A percentile compares a stretch with the other conserved stretches of the same genome.
These are phyloP conservation scores for Cinchona pubescens DNA, from an alignment of 257 asterid species.

Conservation along the genomic window DNA sequence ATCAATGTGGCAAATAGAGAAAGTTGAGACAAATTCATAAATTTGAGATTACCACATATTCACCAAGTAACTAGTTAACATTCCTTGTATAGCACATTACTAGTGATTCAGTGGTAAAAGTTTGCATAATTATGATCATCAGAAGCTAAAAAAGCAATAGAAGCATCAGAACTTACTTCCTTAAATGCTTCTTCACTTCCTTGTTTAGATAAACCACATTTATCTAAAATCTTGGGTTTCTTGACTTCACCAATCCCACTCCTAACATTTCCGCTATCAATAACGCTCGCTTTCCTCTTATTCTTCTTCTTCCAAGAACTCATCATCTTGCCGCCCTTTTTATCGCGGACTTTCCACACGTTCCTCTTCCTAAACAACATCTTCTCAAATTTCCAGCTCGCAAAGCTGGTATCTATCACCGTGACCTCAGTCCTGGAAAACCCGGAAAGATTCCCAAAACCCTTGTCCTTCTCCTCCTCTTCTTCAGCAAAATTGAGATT, in stretches of 20 bases:
- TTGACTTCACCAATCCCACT: conserved; percentile 25
- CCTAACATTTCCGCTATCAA: conserved; percentile 25
- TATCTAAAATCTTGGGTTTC: conserved; percentile 43
- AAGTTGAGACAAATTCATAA: background rate
- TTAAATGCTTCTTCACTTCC: conserved; percentile 27
- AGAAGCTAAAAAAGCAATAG: background rate
- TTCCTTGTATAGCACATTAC: background rate
- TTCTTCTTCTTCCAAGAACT: conserved; percentile 39
- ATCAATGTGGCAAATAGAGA: background rate
- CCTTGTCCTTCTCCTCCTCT: conserved; percentile 38
- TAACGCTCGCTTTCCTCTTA: conserved; percentile 41
- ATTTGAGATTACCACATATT: background rate
- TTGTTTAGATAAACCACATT: conserved; percentile 21
- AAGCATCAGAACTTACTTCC: conserved; percentile 42
- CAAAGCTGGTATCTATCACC: conserved; percentile 83
- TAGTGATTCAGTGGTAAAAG: conserved; percentile 2
- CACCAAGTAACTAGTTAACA: background rate
- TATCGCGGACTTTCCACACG: conserved; percentile 82
- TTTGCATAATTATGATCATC: background rate
- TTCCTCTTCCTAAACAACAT: conserved; percentile 71
- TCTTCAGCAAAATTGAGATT: conserved; percentile 23
- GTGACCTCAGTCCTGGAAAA: conserved; percentile 80
- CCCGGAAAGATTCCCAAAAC: conserved; percentile 45
- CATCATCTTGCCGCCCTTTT: conserved; percentile 39
- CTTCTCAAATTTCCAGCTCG: conserved; percentile 83